Evolutionary conservation across 257 asterid species (phyloP).

Genomic region (Thymus mandschuricus): DNA sequence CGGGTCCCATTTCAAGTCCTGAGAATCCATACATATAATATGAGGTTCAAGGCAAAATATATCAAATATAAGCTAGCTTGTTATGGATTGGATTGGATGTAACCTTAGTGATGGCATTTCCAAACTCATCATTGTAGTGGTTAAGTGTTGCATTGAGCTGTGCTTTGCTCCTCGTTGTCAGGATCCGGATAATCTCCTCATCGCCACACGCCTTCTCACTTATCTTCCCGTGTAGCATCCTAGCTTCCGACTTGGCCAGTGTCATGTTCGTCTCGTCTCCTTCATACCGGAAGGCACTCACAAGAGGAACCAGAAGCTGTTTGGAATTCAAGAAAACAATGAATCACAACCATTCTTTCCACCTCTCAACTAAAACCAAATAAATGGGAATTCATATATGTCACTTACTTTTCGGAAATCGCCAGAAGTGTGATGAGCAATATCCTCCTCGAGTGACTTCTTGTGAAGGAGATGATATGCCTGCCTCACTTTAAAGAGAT

Average conservation of each 20-base stretch:
- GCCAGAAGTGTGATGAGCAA: constrained; percentile 78
- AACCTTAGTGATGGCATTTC: constrained; percentile 78
- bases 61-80: too few relatives aligned
- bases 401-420: constrained; percentile 73
- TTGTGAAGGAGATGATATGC: constrained; percentile 70
- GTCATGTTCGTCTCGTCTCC: constrained; percentile 79
- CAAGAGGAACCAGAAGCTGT: constrained; percentile 93
- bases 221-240: constrained; percentile 75
- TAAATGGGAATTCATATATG: neutral
- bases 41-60: too few relatives aligned
- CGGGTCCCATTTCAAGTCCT: constrained; percentile 73
- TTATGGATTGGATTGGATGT: constrained; percentile 5
- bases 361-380: neutral
- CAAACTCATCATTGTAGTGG: constrained; percentile 71
- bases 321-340: constrained; percentile 14
- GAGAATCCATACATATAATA: neutral
- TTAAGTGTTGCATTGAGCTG: constrained; percentile 90
- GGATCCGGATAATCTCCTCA: constrained; percentile 72
- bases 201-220: constrained; percentile 62
- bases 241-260: constrained; percentile 82
- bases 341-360: neutral
- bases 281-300: constrained; percentile 79
- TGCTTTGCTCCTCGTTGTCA: constrained; percentile 87
- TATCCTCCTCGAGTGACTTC: constrained; percentile 92
- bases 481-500: constrained; percentile 70